These are phyloP conservation scores for Geotrichum candidum DNA, from an alignment of 1,139 yeast genomes.

Conservation along the genomic window DNA sequence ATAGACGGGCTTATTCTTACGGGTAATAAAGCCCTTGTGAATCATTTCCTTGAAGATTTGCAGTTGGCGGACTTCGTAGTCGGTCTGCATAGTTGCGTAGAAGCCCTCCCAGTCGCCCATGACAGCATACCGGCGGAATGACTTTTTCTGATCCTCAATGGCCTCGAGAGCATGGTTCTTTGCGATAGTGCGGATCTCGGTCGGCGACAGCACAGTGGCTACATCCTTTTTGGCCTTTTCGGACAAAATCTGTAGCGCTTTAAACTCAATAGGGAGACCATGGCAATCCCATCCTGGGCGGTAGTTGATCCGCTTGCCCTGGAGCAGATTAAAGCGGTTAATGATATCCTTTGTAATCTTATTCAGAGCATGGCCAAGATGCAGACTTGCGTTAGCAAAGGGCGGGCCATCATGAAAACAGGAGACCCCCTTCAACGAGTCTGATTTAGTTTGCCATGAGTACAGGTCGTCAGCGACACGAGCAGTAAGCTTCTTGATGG, in stretches of 20 bases:
- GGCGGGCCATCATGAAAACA: slow-evolving; percentile 97
- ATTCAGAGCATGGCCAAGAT: slow-evolving; percentile 89
- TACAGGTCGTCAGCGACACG: slow-evolving; percentile 39
- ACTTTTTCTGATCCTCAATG: slow-evolving; percentile 54
- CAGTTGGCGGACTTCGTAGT: slow-evolving; percentile 71
- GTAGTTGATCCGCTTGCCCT: slow-evolving; percentile 59
- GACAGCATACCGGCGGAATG: slow-evolving; percentile 66
- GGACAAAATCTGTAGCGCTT: slow-evolving; percentile 45
- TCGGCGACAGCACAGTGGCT: slow-evolving; percentile 36
- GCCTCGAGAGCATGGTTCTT: slow-evolving; percentile 60
- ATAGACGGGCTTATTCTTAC: slow-evolving; percentile 91
- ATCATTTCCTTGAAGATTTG: slow-evolving; percentile 62
- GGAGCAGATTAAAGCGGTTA: slow-evolving; percentile 60
- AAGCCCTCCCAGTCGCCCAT: slow-evolving; percentile 75
- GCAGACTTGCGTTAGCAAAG: slow-evolving; percentile 91
- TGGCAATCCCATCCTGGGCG: slow-evolving; percentile 99
- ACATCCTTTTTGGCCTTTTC: slow-evolving; percentile 34
- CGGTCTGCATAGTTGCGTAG: slow-evolving; percentile 65
- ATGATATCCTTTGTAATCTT: slow-evolving; percentile 83
- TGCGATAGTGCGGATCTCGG: slow-evolving; percentile 60
- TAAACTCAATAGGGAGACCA: slow-evolving; percentile 91
- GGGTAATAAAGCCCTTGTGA: slow-evolving; percentile 59
- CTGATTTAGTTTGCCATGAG: slow-evolving; percentile 37
- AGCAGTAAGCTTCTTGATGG: slow-evolving; percentile 29
- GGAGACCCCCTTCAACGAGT: slow-evolving; percentile 37